These are phyloP conservation scores for Symbiodinium pilosum DNA, from an alignment of 73 alveolate species.

Conservation along the genomic window DNA sequence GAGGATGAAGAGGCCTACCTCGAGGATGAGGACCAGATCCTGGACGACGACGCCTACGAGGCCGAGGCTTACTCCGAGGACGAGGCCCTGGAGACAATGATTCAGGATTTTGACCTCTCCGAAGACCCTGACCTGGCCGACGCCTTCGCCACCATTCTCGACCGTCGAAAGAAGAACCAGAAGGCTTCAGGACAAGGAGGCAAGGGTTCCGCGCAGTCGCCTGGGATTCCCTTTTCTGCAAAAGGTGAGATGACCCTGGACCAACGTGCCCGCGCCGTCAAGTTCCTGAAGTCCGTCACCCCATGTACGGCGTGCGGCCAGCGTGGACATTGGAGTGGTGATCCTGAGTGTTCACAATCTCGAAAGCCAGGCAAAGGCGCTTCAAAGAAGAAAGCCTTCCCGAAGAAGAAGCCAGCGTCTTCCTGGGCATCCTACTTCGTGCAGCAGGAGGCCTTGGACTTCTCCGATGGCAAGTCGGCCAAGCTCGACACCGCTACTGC, in stretches of 20 bases:
- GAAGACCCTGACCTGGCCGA: not conserved
- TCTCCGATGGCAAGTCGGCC: not conserved
- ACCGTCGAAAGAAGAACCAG: not conserved
- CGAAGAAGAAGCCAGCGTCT: slow-evolving; percentile 25
- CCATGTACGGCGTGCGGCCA: slow-evolving; percentile 32
- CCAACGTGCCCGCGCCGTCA: not conserved
- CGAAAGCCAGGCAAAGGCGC: not conserved
- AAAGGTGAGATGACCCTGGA: slow-evolving; percentile 17
- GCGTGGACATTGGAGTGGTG: slow-evolving; percentile 10
- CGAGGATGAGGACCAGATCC: not conserved
- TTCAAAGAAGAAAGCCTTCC: not conserved
- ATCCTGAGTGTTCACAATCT: not conserved
- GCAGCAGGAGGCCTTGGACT: not conserved
- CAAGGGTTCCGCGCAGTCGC: not conserved
- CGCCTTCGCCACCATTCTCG: not conserved
- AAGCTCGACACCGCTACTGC: not conserved
- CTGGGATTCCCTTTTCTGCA: not conserved
- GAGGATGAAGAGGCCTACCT: not conserved
- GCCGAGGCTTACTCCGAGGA: not conserved
- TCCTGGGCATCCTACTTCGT: slow-evolving; percentile 12
- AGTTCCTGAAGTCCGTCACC: slow-evolving; percentile 10
- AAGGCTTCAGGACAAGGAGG: not conserved
- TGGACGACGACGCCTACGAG: not conserved
- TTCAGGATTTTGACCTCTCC: not conserved
- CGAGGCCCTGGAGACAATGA: not conserved